Evolutionary conservation across 257 asterid species (phyloP).

Genomic region (Salvia hispanica): DNA sequence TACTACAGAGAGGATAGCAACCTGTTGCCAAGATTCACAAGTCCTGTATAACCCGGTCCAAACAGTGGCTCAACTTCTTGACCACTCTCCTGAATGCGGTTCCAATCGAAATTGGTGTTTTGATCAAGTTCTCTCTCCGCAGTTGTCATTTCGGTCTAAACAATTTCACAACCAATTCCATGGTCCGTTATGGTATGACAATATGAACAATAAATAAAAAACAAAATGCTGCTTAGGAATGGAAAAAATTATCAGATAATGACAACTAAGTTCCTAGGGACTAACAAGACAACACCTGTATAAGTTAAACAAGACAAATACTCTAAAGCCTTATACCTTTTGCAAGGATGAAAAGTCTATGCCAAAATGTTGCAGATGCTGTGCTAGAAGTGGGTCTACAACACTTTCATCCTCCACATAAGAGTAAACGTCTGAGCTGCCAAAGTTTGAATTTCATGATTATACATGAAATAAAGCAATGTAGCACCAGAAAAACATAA

Average conservation of each 20-base stretch:
- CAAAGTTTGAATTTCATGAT: constrained; percentile 67
- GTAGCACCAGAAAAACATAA: background rate
- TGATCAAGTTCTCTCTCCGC: constrained; percentile 98
- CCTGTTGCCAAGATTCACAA: constrained; percentile 98
- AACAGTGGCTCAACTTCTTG: constrained; percentile 78
- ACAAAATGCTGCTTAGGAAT: background rate
- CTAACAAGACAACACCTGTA: background rate
- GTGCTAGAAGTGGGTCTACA: constrained; percentile 89
- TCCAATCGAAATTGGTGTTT: constrained; percentile 93
- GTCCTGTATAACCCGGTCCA: constrained; percentile 98
- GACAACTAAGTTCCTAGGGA: background rate
- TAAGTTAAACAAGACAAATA: background rate
- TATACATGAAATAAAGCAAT: constrained; percentile 41
- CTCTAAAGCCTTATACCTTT: constrained; percentile 61
- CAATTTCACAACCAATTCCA: constrained; percentile 25
- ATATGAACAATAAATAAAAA: constrained; percentile 1
- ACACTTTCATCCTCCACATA: constrained; percentile 95
- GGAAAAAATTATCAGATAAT: constrained; percentile 7
- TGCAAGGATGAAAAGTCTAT: constrained; percentile 94
- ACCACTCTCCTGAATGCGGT: constrained; percentile 97
- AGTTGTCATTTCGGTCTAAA: constrained; percentile 96
- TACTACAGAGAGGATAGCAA: constrained; percentile 29
- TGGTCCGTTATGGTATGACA: background rate
- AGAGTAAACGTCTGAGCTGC: constrained; percentile 99
- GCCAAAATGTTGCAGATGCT: constrained; percentile 93